Conservation (phyloP, 805 yeast species). For the Diddensiella transvaalensis region DNA sequence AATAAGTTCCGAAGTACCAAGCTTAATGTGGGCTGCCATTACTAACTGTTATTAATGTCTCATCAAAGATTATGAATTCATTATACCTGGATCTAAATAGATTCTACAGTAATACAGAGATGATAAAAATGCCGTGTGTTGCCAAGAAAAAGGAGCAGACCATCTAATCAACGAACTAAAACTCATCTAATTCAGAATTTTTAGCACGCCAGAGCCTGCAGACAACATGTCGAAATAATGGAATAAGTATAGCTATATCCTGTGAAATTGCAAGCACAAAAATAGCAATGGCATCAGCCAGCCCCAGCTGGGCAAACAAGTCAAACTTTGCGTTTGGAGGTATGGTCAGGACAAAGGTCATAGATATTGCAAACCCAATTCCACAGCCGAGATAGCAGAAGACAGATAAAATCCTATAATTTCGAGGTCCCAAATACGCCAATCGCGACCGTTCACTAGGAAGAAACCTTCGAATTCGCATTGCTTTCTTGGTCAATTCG, state of each 20-base stretch:
- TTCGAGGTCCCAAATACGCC: slow-evolving; percentile 13
- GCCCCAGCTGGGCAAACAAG: slow-evolving; percentile 17
- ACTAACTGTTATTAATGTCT: no score
- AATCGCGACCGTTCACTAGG: slow-evolving; percentile 14
- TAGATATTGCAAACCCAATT: slow-evolving; percentile 13
- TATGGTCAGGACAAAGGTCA: slow-evolving; percentile 11
- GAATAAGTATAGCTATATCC: slow-evolving; percentile 14
- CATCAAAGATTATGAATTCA: no score
- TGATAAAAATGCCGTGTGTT: no score
- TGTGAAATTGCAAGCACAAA: slow-evolving; percentile 18
- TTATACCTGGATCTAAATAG: no score
- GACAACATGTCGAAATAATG: slow-evolving; percentile 3
- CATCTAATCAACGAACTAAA: no score
- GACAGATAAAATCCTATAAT: slow-evolving; percentile 14
- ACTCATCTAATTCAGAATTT: no score
- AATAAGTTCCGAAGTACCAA: no score
- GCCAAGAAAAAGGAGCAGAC: no score
- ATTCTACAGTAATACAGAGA: no score
- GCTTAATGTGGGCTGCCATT: no score
- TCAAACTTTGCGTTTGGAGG: slow-evolving; percentile 16
- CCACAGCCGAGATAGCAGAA: slow-evolving; percentile 15
- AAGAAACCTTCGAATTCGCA: slow-evolving; percentile 13
- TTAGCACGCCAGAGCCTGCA: no score
- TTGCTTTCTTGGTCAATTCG: slow-evolving; percentile 4
- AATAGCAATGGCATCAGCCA: slow-evolving; percentile 19